A percentile compares a stretch with the other conserved stretches of the same genome.
Evolutionary conservation across 2,329 filamentous ascomycete genomes (phyloP).

Genomic region (Graphilbum ipis-grandicollis): DNA sequence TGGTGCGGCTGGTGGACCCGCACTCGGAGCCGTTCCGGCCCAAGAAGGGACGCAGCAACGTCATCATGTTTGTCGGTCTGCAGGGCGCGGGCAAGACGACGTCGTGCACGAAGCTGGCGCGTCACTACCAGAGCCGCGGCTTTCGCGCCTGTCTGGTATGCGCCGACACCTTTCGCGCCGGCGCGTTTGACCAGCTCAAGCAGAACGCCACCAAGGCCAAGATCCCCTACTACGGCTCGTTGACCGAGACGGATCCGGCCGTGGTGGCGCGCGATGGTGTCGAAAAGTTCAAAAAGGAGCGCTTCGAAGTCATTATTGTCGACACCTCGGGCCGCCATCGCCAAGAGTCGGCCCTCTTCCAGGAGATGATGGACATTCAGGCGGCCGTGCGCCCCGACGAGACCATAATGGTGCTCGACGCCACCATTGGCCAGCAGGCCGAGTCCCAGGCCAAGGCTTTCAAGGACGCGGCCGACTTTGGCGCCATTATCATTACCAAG

Average conservation of each 20-base stretch:
- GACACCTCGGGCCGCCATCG: slow-evolving; percentile 91
- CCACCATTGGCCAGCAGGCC: slow-evolving; percentile 89
- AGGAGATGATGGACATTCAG: slow-evolving; percentile 97
- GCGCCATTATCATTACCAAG: slow-evolving; percentile 97
- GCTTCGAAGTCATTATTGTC: slow-evolving; percentile 96
- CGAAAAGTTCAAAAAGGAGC: slow-evolving; percentile 97
- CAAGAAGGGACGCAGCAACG: slow-evolving; percentile 87
- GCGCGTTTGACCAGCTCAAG: slow-evolving; percentile 95
- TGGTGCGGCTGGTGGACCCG: slow-evolving; percentile 88
- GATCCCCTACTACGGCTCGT: slow-evolving; percentile 93
- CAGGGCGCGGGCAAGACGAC: slow-evolving; percentile 98
- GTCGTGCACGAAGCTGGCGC: slow-evolving; percentile 88
- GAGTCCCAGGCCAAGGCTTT: slow-evolving; percentile 91
- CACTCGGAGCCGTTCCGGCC: slow-evolving; percentile 92
- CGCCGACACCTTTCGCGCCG: slow-evolving; percentile 94
- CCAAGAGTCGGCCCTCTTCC: slow-evolving; percentile 87
- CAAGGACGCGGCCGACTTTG: slow-evolving; percentile 93
- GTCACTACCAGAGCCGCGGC: slow-evolving; percentile 85
- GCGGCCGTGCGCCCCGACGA: slow-evolving; percentile 79
- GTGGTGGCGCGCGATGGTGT: slow-evolving; percentile 90
- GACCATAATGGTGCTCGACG: slow-evolving; percentile 95
- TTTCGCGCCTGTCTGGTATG: slow-evolving; percentile 91
- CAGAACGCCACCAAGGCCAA: slow-evolving; percentile 98
- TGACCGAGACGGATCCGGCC: slow-evolving; percentile 91
- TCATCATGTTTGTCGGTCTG: slow-evolving; percentile 98